phyloP scores from a whole-genome alignment of 768 basidiomycete genomes.

The Phlegmacium glaucopus region DNA sequence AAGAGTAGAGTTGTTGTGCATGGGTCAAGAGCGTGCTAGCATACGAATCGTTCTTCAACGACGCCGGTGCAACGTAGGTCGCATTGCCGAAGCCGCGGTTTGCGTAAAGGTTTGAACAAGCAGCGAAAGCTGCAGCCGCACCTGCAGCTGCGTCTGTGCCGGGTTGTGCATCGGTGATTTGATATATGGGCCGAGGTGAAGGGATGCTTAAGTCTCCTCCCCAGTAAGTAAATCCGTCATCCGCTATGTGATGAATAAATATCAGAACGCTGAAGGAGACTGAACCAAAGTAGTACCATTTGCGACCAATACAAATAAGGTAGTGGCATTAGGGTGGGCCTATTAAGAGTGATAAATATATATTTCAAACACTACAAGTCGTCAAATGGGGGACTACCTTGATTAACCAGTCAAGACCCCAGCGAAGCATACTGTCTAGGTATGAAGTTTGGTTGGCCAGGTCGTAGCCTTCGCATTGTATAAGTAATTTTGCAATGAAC shows the following conservation, averaged over 20 bases:
- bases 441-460: conserved; percentile 84
- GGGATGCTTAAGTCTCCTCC: conserved; percentile 83
- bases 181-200: conserved; percentile 67
- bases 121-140: conserved; percentile 82
- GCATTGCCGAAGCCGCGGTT: conserved; percentile 48
- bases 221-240: conserved; percentile 80
- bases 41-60: conserved; percentile 71
- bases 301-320: conserved; percentile 77
- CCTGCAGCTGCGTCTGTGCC: conserved; percentile 90
- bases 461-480: conserved; percentile 60
- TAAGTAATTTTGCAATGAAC: background rate
- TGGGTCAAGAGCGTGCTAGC: conserved; percentile 67
- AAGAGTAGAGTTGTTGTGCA: conserved; percentile 69
- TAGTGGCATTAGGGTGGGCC: conserved; percentile 76
- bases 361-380: conserved; percentile 10
- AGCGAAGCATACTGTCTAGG: conserved; percentile 87
- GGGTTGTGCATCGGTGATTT: conserved; percentile 74
- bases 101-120: conserved; percentile 81
- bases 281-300: conserved; percentile 40
- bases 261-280: conserved; percentile 2
- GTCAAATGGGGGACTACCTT: conserved; percentile 43
- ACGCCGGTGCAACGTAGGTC: conserved; percentile 55
- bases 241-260: conserved; percentile 30
- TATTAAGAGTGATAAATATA: conserved; percentile 23
- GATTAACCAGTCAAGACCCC: conserved; percentile 91